phyloP scores from a whole-genome alignment of 2,329 filamentous ascomycete species.

The Bisporella sp. region DNA sequence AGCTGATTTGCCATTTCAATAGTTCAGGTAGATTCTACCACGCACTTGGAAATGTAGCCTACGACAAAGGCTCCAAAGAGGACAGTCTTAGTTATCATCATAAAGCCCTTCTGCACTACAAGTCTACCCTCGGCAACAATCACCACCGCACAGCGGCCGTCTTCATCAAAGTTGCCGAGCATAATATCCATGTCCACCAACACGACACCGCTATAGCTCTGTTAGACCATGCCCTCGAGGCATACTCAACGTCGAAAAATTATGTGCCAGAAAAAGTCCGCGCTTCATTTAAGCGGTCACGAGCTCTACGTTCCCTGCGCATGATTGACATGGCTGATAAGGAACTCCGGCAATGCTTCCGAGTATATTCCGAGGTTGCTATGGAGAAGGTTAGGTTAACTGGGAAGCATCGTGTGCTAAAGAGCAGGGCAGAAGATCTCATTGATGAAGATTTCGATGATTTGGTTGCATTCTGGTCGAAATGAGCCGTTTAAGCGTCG shows the following conservation, averaged over 20 bases:
- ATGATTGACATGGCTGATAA: too few relatives aligned
- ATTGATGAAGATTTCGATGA: not conserved
- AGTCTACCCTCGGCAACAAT: not conserved
- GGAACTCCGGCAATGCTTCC: too few relatives aligned
- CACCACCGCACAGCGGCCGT: not conserved
- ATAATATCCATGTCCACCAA: not conserved
- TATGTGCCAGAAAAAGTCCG: not conserved
- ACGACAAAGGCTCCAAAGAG: not conserved
- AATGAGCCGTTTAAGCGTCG: not conserved
- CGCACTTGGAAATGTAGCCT: not conserved
- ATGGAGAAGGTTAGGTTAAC: too few relatives aligned
- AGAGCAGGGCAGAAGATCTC: not conserved
- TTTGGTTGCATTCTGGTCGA: not conserved
- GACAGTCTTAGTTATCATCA: not conserved
- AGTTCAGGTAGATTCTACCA: not conserved
- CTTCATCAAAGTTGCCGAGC: not conserved
- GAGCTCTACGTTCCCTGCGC: too few relatives aligned
- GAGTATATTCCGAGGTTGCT: too few relatives aligned
- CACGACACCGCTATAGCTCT: not conserved
- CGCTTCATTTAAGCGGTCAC: not conserved
- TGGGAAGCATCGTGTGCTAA: too few relatives aligned
- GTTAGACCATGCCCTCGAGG: constrained; percentile 1
- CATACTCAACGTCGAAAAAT: not conserved
- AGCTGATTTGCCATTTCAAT: not conserved
- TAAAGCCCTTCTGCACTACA: not conserved